phyloP scores from a whole-genome alignment of 208 protist species.

The Crithidia expoeki region DNA sequence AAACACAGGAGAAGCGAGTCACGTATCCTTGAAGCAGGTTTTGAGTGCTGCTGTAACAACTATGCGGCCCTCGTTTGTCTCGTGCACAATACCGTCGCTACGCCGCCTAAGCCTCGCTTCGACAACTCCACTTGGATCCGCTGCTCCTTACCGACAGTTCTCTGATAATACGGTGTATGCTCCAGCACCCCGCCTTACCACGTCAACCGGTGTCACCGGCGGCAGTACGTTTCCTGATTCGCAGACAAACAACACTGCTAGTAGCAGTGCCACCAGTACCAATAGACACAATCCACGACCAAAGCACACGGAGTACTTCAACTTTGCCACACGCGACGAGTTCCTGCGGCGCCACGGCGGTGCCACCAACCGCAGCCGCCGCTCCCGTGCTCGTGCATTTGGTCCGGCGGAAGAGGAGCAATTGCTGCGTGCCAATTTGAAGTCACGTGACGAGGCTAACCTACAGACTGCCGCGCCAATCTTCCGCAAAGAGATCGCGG shows the following conservation, averaged over 20 bases:
- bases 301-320: conserved; percentile 27
- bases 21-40: no score
- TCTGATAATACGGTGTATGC: no score
- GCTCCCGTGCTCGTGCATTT: background rate
- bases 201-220: background rate
- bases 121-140: background rate
- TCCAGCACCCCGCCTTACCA: background rate
- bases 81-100: background rate
- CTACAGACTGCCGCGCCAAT: conserved; percentile 50
- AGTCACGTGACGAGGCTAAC: conserved; percentile 20
- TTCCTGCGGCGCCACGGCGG: conserved; percentile 1
- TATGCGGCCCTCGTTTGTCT: background rate
- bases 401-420: conserved; percentile 4
- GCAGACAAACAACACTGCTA: background rate
- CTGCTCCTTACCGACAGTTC: no score
- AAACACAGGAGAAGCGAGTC: no score
- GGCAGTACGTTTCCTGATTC: no score
- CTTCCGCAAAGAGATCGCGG: conserved; percentile 73
- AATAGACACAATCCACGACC: background rate
- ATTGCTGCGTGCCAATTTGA: background rate
- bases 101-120: background rate
- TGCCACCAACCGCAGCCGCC: background rate
- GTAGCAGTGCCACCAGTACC: background rate
- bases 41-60: background rate
- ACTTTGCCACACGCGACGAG: conserved; percentile 34